These are phyloP conservation scores for Rhinocladiella mackenziei DNA, from an alignment of 2,329 filamentous ascomycete genomes.

Conservation along the genomic window DNA sequence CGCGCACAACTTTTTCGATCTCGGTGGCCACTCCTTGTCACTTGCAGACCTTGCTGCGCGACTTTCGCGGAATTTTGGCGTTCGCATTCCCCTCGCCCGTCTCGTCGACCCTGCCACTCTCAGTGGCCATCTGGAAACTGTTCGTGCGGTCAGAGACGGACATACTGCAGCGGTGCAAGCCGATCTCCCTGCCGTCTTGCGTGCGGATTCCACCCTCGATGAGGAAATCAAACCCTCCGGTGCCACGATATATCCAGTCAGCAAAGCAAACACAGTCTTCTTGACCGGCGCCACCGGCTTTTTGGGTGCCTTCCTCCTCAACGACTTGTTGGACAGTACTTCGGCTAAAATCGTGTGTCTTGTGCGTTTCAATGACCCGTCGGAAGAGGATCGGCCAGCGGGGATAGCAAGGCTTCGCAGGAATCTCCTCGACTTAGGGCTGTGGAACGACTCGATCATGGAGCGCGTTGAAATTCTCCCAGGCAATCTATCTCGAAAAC, in stretches of 20 bases:
- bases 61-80: conserved; percentile 65
- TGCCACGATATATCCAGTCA: conserved; percentile 55
- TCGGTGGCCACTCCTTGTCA: conserved; percentile 73
- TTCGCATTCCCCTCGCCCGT: conserved; percentile 66
- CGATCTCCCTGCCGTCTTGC: conserved; percentile 66
- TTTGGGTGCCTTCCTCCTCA: conserved; percentile 69
- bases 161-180: conserved; percentile 71
- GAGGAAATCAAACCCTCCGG: conserved; percentile 62
- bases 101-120: conserved; percentile 69
- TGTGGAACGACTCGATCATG: conserved; percentile 73
- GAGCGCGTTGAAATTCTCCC: conserved; percentile 73
- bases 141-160: conserved; percentile 67
- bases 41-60: conserved; percentile 73
- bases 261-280: conserved; percentile 64
- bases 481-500: conserved; percentile 65
- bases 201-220: conserved; percentile 63
- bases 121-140: conserved; percentile 66
- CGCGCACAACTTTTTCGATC: conserved; percentile 74
- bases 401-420: conserved; percentile 69
- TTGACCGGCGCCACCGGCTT: conserved; percentile 74
- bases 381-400: conserved; percentile 59
- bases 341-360: conserved; percentile 67
- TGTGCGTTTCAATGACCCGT: conserved; percentile 67
- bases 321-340: conserved; percentile 63
- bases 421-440: conserved; percentile 71